These are phyloP conservation scores for Raphanus hybrid DNA, from an alignment of 441 rosid species.

Conservation along the genomic window DNA sequence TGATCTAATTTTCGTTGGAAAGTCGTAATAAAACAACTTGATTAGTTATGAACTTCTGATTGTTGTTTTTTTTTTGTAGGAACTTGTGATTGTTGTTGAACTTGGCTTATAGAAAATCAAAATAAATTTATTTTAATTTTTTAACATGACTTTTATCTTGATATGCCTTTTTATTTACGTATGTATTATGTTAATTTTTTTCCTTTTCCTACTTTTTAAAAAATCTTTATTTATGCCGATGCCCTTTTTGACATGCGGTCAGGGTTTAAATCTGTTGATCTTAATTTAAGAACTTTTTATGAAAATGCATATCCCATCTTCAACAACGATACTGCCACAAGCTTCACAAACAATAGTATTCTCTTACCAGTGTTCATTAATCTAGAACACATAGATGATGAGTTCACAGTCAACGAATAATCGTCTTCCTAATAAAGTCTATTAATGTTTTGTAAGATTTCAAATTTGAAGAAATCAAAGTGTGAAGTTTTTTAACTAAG, in stretches of 20 bases:
- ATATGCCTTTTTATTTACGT: neutral
- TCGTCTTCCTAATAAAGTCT: neutral
- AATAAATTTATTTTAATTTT: neutral
- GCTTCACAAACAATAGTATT: neutral
- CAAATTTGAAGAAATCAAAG: neutral
- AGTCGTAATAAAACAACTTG: neutral
- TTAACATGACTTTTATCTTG: neutral
- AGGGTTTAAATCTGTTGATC: neutral
- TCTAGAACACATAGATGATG: neutral
- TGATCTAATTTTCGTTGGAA: neutral
- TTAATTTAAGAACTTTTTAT: neutral
- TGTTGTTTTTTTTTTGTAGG: too few species aligned
- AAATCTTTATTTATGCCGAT: too few species aligned
- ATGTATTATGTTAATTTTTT: neutral
- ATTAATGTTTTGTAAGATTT: neutral
- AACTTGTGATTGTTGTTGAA: neutral
- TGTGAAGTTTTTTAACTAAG: neutral
- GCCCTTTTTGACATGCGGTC: neutral
- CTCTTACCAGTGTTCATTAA: neutral
- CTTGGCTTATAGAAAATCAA: neutral
- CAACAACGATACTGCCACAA: neutral
- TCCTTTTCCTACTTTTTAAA: neutral
- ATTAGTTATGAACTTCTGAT: neutral
- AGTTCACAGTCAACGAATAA: conserved; percentile 14
- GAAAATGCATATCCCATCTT: neutral